Conservation (phyloP, 208 protist genomes). For the Leishmania braziliensis region DNA sequence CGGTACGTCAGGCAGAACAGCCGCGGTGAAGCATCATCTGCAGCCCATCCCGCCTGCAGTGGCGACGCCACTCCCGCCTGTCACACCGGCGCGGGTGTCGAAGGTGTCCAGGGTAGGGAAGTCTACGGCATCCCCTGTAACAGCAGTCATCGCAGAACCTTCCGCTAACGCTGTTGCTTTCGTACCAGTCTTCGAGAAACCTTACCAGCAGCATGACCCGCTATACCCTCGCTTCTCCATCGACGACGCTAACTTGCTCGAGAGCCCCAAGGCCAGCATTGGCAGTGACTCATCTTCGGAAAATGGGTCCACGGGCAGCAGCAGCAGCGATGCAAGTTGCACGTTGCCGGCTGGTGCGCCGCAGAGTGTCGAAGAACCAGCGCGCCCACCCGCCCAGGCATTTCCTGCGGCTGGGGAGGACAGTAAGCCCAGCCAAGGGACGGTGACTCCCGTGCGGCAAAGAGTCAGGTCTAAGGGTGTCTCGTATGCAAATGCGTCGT, state of each 20-base stretch:
- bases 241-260: constrained; percentile 24
- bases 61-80: neutral
- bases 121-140: neutral
- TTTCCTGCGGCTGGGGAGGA: neutral
- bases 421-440: neutral
- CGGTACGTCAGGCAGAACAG: neutral
- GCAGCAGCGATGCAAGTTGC: neutral
- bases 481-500: neutral
- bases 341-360: constrained; percentile 13
- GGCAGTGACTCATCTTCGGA: constrained; percentile 25
- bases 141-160: neutral
- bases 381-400: neutral
- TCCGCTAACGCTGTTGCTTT: neutral
- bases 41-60: constrained; percentile 25
- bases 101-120: neutral
- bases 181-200: neutral
- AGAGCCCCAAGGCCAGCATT: constrained; percentile 30
- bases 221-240: constrained; percentile 20
- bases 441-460: constrained; percentile 24
- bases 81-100: neutral
- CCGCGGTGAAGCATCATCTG: constrained; percentile 30
- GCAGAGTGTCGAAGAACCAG: constrained; percentile 7
- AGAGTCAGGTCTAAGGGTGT: constrained; percentile 33
- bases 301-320: neutral
- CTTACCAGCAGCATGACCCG: neutral